These are phyloP conservation scores for Scedosporium dehoogii DNA, from an alignment of 2,329 filamentous ascomycete genomes.

Conservation along the genomic window DNA sequence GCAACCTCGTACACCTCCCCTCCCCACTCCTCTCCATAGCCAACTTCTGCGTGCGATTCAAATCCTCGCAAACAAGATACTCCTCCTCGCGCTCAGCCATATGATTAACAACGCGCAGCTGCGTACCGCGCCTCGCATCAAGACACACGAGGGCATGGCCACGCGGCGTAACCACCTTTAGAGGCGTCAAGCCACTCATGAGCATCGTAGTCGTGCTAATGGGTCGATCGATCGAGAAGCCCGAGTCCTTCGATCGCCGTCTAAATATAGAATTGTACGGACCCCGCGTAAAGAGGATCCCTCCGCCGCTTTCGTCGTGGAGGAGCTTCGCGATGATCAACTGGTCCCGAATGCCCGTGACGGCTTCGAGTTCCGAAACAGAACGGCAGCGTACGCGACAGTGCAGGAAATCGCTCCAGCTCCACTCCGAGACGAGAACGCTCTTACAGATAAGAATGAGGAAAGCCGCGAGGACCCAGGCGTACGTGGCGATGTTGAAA, in stretches of 20 bases:
- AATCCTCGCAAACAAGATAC: background rate
- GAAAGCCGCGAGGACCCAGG: slow-evolving; percentile 18
- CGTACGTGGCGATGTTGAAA: slow-evolving; percentile 18
- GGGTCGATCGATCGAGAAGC: slow-evolving; percentile 17
- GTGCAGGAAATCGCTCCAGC: slow-evolving; percentile 20
- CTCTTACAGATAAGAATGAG: slow-evolving; percentile 17
- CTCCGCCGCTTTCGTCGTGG: slow-evolving; percentile 11
- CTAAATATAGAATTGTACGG: slow-evolving; percentile 16
- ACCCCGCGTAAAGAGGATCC: slow-evolving; percentile 13
- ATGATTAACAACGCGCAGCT: background rate
- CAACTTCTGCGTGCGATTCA: background rate
- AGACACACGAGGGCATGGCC: slow-evolving; percentile 12
- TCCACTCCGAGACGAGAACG: slow-evolving; percentile 16
- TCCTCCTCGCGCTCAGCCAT: background rate
- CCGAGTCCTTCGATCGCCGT: slow-evolving; percentile 7
- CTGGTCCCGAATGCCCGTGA: slow-evolving; percentile 15
- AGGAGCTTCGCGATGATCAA: slow-evolving; percentile 17
- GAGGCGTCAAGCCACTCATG: slow-evolving; percentile 10
- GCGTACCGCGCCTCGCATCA: background rate
- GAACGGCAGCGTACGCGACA: slow-evolving; percentile 15
- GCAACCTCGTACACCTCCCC: background rate
- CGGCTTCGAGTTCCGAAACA: slow-evolving; percentile 15
- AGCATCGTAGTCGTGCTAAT: slow-evolving; percentile 10
- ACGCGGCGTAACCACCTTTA: slow-evolving; percentile 16
- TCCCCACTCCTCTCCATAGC: background rate